phyloP scores from a whole-genome alignment of 78 protist genomes.

The Dictyostelium intermedium region DNA sequence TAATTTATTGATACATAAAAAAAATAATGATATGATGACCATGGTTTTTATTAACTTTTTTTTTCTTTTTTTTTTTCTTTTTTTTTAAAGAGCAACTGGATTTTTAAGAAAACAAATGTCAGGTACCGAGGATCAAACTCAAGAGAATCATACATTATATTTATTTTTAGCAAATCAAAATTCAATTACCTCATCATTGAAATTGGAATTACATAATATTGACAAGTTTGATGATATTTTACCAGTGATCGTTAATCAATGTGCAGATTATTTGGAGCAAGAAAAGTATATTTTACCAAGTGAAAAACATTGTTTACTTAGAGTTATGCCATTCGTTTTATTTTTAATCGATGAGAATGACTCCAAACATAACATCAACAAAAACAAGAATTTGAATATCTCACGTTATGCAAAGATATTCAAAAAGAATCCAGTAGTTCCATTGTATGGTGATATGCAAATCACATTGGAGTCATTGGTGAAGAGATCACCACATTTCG shows the following conservation, averaged over 20 bases:
- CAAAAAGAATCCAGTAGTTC: conserved; percentile 83
- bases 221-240: conserved; percentile 75
- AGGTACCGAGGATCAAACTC: conserved; percentile 79
- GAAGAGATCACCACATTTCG: conserved; percentile 74
- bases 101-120: conserved; percentile 70
- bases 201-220: conserved; percentile 33
- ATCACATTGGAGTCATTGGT: conserved; percentile 63
- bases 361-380: conserved; percentile 49
- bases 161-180: conserved; percentile 86
- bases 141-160: conserved; percentile 85
- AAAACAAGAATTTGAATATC: conserved; percentile 73
- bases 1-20: background rate
- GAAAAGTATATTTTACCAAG: conserved; percentile 76
- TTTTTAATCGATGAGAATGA: conserved; percentile 68
- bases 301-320: conserved; percentile 81
- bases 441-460: conserved; percentile 92
- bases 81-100: conserved; percentile 67
- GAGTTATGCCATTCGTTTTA: conserved; percentile 84
- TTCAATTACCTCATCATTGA: conserved; percentile 69
- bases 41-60: background rate
- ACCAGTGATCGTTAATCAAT: conserved; percentile 27
- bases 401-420: conserved; percentile 63
- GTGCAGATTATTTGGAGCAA: conserved; percentile 51
- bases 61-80: conserved; percentile 16
- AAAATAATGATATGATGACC: too few relatives aligned